Evolutionary conservation across 2,329 filamentous ascomycete species (phyloP).

Genomic region (Fusarium buxicola): DNA sequence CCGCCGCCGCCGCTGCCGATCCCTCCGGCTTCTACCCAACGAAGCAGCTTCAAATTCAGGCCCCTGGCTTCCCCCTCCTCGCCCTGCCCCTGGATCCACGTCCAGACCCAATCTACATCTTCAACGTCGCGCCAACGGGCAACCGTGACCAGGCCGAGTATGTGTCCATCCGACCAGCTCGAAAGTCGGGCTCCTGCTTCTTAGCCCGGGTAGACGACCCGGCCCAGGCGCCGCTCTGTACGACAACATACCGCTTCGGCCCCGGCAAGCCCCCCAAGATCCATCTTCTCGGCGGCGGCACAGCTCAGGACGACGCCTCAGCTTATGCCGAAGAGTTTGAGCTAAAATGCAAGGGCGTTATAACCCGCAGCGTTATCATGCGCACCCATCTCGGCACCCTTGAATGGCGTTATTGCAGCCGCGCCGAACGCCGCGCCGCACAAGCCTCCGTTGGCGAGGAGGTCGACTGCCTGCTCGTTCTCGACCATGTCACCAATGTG

Average conservation of each 20-base stretch:
- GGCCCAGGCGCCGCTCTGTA: slow-evolving; percentile 54
- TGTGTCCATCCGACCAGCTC: slow-evolving; percentile 61
- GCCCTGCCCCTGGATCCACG: slow-evolving; percentile 55
- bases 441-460: slow-evolving; percentile 40
- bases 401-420: slow-evolving; percentile 66
- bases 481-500: slow-evolving; percentile 60
- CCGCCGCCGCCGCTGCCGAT: slow-evolving; percentile 19
- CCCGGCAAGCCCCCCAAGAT: slow-evolving; percentile 64
- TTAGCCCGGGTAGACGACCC: slow-evolving; percentile 58
- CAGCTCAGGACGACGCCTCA: slow-evolving; percentile 4
- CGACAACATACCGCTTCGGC: slow-evolving; percentile 68
- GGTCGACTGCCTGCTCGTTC: slow-evolving; percentile 59
- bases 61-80: slow-evolving; percentile 56
- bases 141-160: slow-evolving; percentile 59
- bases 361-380: slow-evolving; percentile 61
- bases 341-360: slow-evolving; percentile 52
- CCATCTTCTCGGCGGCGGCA: slow-evolving; percentile 29
- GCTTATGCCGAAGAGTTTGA: slow-evolving; percentile 42
- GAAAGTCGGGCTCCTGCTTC: slow-evolving; percentile 60
- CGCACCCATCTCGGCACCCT: slow-evolving; percentile 62
- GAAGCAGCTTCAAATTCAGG: slow-evolving; percentile 61
- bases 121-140: slow-evolving; percentile 54
- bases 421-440: slow-evolving; percentile 58
- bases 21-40: slow-evolving; percentile 55
- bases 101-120: slow-evolving; percentile 57